These are phyloP conservation scores for Neurospora sublineolata DNA, from an alignment of 495 filamentous ascomycete genomes.

Conservation along the genomic window DNA sequence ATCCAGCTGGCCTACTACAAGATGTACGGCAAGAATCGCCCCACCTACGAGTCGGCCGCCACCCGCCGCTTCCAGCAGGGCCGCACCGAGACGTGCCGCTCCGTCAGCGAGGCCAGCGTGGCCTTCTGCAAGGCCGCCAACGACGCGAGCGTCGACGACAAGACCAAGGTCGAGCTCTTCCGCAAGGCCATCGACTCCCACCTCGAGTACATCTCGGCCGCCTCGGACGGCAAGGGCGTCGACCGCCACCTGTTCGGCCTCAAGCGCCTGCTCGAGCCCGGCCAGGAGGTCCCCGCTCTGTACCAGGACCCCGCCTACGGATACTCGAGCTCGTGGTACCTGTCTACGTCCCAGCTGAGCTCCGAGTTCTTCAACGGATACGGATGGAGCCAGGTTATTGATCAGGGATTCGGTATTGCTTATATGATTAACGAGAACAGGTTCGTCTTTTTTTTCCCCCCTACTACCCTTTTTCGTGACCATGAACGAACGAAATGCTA, in stretches of 20 bases:
- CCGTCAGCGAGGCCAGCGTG: slow-evolving; percentile 82
- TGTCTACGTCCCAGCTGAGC: slow-evolving; percentile 80
- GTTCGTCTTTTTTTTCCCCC: no score
- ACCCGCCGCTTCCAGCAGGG: slow-evolving; percentile 92
- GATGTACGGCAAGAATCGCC: slow-evolving; percentile 96
- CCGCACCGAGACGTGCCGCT: slow-evolving; percentile 90
- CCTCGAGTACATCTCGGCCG: slow-evolving; percentile 79
- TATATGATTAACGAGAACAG: slow-evolving; percentile 99
- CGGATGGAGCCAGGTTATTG: slow-evolving; percentile 97
- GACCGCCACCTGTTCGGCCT: slow-evolving; percentile 95
- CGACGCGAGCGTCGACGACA: slow-evolving; percentile 46
- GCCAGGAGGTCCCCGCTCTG: slow-evolving; percentile 69
- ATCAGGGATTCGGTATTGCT: slow-evolving; percentile 91
- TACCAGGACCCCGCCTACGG: slow-evolving; percentile 77
- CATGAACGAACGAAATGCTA: no score
- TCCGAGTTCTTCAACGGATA: slow-evolving; percentile 98
- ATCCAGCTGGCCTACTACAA: slow-evolving; percentile 98
- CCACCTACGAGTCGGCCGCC: slow-evolving; percentile 94
- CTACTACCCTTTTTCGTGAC: no score
- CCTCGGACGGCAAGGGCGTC: slow-evolving; percentile 83
- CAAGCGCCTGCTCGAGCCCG: slow-evolving; percentile 77
- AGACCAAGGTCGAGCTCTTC: slow-evolving; percentile 62
- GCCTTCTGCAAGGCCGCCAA: slow-evolving; percentile 84
- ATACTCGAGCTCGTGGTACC: slow-evolving; percentile 82
- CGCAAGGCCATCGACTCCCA: slow-evolving; percentile 71